These are phyloP conservation scores for Lactarius quietus DNA, from an alignment of 768 basidiomycete genomes.

Conservation along the genomic window DNA sequence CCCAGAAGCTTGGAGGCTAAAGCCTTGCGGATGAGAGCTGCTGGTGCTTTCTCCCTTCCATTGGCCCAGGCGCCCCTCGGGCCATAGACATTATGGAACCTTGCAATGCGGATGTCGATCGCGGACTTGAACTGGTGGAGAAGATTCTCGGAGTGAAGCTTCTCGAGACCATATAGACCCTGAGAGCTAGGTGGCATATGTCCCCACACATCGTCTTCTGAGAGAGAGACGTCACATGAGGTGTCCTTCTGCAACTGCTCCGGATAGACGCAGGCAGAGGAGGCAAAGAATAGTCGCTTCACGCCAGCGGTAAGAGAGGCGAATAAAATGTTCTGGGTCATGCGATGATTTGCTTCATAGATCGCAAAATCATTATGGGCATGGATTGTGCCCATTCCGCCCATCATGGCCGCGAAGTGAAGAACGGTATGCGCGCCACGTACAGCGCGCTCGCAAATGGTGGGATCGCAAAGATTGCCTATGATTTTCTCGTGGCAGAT, in stretches of 20 bases:
- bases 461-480: conserved; percentile 46
- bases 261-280: conserved; percentile 59
- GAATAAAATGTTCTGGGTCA: conserved; percentile 46
- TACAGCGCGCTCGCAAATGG: conserved; percentile 38
- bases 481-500: conserved; percentile 36
- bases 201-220: conserved; percentile 44
- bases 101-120: conserved; percentile 44
- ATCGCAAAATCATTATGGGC: conserved; percentile 45
- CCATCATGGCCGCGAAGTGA: conserved; percentile 61
- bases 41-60: conserved; percentile 57
- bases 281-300: conserved; percentile 49
- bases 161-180: conserved; percentile 59
- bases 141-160: conserved; percentile 48
- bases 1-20: conserved; percentile 33
- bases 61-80: conserved; percentile 50
- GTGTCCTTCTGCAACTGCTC: conserved; percentile 37
- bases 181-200: conserved; percentile 43
- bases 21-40: conserved; percentile 54
- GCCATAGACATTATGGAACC: conserved; percentile 60
- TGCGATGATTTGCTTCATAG: conserved; percentile 47
- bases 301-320: conserved; percentile 41
- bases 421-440: conserved; percentile 44
- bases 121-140: conserved; percentile 33
- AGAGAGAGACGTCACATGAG: conserved; percentile 40
- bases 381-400: conserved; percentile 63